A percentile compares a stretch with the other conserved stretches of the same genome.
Evolutionary conservation across 192 early-diverging fungal genomes (phyloP).

Genomic region (Coemansia aciculifera): DNA sequence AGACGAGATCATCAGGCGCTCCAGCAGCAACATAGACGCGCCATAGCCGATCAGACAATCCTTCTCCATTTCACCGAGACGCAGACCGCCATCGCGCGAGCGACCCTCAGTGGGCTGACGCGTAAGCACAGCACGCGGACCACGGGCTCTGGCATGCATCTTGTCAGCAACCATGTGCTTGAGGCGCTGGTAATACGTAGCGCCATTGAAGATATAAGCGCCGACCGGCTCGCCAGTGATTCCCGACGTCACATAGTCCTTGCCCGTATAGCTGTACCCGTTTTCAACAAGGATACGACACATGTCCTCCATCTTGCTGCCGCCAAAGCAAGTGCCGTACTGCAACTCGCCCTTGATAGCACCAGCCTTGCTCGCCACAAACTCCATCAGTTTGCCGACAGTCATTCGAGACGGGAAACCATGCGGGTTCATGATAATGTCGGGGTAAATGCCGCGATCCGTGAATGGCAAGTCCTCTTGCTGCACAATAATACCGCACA

Average conservation of each 20-base stretch:
- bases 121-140: conserved; percentile 95
- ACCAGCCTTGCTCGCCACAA: conserved; percentile 89
- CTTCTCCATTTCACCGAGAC: conserved; percentile 99
- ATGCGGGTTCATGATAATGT: conserved; percentile 99
- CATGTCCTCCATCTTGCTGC: conserved; percentile 94
- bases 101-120: conserved; percentile 98
- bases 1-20: conserved; percentile 95
- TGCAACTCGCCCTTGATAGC: conserved; percentile 91
- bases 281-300: conserved; percentile 69
- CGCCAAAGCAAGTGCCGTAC: conserved; percentile 97
- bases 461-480: conserved; percentile 99
- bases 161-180: conserved; percentile 99
- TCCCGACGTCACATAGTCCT: conserved; percentile 93
- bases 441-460: conserved; percentile 88
- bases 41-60: conserved; percentile 96
- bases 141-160: conserved; percentile 94
- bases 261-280: conserved; percentile 92
- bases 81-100: conserved; percentile 95
- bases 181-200: conserved; percentile 98
- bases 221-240: conserved; percentile 98
- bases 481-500: conserved; percentile 95
- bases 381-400: conserved; percentile 98
- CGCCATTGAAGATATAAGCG: conserved; percentile 93
- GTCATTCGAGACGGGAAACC: conserved; percentile 99
- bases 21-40: conserved; percentile 94